These are phyloP conservation scores for Kalanchoe fedtschenkoi DNA, from an alignment of 164 flowering plant genomes.

Conservation along the genomic window DNA sequence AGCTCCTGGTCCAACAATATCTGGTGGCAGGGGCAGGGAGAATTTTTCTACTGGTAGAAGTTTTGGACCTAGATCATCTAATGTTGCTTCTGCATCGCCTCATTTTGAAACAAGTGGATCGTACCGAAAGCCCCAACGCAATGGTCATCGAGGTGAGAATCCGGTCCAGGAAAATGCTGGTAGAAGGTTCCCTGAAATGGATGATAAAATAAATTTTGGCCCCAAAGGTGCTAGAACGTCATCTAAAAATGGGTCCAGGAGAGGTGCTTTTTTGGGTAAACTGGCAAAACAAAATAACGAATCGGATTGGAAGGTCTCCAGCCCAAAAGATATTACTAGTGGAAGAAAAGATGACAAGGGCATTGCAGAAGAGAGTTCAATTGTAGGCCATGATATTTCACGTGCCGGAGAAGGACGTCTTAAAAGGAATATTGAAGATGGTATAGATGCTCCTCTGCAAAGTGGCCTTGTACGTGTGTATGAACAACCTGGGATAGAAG, in stretches of 20 bases:
- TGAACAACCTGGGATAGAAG: conserved; percentile 92
- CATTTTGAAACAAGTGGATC: conserved; percentile 39
- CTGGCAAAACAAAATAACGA: conserved; percentile 26
- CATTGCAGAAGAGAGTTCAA: conserved; percentile 24
- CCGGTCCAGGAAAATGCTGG: conserved; percentile 56
- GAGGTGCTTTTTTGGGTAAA: conserved; percentile 23
- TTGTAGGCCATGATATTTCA: conserved; percentile 22
- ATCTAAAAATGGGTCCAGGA: conserved; percentile 31
- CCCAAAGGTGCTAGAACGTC: conserved; percentile 25
- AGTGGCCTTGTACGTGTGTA: conserved; percentile 87
- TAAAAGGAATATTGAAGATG: conserved; percentile 50
- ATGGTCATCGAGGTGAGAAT: conserved; percentile 52
- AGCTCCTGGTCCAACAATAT: conserved; percentile 27
- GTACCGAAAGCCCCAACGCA: conserved; percentile 48
- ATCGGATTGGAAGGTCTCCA: conserved; percentile 23
- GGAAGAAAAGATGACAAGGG: conserved; percentile 31
- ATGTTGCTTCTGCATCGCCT: conserved; percentile 27
- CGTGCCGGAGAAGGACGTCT: conserved; percentile 31
- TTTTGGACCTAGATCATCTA: conserved; percentile 33
- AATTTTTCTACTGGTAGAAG: conserved; percentile 36
- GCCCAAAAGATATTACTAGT: conserved; percentile 26
- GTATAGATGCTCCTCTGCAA: conserved; percentile 75
- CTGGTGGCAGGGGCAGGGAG: conserved; percentile 44
- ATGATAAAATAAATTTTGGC: conserved; percentile 28
- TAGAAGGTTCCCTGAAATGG: conserved; percentile 25